Evolutionary conservation across 805 yeast genomes (phyloP), one percentile per base, ranked within the genome.

Genomic region (Grigorovia jiainica): DNA sequence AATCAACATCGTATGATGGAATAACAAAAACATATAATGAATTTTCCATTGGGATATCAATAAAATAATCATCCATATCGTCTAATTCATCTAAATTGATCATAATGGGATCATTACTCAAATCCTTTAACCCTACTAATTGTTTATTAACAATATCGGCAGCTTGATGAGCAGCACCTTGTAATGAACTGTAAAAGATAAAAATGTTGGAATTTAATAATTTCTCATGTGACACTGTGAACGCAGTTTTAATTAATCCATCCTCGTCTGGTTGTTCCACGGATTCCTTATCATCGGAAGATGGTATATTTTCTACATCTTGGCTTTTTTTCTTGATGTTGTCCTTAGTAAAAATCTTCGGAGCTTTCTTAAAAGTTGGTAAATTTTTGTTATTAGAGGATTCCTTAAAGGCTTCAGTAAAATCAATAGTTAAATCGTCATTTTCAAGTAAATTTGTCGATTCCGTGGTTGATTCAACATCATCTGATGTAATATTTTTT

Each of bases 1-100:
- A 84, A 59, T 87, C 97, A 0, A 89, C 83, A 49, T 87, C 96
- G 57, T 87, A 87, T 0, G 95, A 86, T 1, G 97, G 97, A 25
- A 87, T 67, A 13, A 87, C 85, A 44, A 87, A 49, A 30, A 89
- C 57, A 53, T 86, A 87, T 10, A 86, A 63, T 33, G 74, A 63
- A 42, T 77, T 72, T 4, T 60, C 60, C 24, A 54, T 50, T 5
- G 95, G 94, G 9, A 77, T 70, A 39, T 72, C 73, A 37, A 85
- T 68, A 57, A 87, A 87, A 59, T 75, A 87, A 44, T 82, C 82
- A 53, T 89, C 97, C 40, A 85, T 64, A 61, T 89, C 95, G 48
- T 80, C 82, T 15, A 89, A 66, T 45, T 87, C 90, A 60, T 89
- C 96, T 41, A 87, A 59, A 55, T 82, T 80, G 42, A 82, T 49